Evolutionary conservation across 1,284 basidiomycete species (phyloP), one percentile per base, ranked within the genome.

Genomic region (Ganoderma multipileum): DNA sequence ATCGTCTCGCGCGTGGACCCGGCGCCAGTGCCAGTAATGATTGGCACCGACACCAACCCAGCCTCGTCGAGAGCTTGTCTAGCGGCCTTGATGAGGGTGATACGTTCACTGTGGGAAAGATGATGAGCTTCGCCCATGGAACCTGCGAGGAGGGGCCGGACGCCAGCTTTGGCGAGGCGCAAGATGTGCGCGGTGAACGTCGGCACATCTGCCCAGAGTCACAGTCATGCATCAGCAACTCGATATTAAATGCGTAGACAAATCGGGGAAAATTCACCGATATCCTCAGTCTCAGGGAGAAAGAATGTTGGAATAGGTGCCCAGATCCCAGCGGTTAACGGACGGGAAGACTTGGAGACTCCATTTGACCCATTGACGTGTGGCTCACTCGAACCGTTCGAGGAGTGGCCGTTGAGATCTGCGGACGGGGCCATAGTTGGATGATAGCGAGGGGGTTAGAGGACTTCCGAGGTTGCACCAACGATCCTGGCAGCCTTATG

Each of bases 261-360:
- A 20, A 12, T 6, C 33, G 1, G 30, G 23, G 18, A 28, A 60
- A 38, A 79, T 87, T 76, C 74, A 94, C 94, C 93, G 70, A 96
- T 86, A 74, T 96, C 94, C 80, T 96, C 94, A 60, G 89, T 85
- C 58, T 85, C 83, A 8, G 85, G 85, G 47, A 89, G 80, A 82
- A 95, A 95, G 82, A 96, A 96, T 16, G 93, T 90, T 12, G 93
- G 94, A 76, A 95, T 91, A 38, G 95, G 95, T 14, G 93, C 92
- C 81, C 87, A 96, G 67, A 96, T 89, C 52, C 95, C 95, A n/a
- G 93, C 80, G 67, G 83, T 87, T 73, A 95, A 82, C 18, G 87
- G 84, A 61, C 91, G 87, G 33, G 72, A 67, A 12, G 61, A 47
- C 54, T 69, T 60, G 28, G 62, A 44, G 23, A 67, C 55, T n/a